Evolutionary conservation across 805 yeast genomes (phyloP).

Genomic region (Lachancea meyersii): DNA sequence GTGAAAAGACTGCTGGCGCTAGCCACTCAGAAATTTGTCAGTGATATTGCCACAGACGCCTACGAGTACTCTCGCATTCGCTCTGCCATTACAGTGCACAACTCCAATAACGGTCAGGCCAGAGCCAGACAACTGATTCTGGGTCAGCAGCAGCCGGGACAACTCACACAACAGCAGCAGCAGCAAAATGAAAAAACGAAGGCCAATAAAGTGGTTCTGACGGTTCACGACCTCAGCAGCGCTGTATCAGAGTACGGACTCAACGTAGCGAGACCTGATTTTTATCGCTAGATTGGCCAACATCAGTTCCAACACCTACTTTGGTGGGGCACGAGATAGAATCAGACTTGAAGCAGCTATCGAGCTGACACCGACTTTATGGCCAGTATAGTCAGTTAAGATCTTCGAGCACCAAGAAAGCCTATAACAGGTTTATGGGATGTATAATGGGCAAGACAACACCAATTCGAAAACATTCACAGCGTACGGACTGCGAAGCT

Average conservation of each 20-base stretch:
- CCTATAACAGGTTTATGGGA: too few species aligned
- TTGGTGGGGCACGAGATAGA: too few species aligned
- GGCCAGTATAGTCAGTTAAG: too few species aligned
- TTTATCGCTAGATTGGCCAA: slow-evolving; percentile 61
- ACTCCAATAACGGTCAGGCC: slow-evolving; percentile 78
- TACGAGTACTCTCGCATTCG: slow-evolving; percentile 92
- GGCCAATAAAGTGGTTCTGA: slow-evolving; percentile 73
- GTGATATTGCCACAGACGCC: slow-evolving; percentile 94
- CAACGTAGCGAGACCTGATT: slow-evolving; percentile 86
- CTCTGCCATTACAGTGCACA: slow-evolving; percentile 79
- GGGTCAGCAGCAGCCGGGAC: slow-evolving; percentile 49
- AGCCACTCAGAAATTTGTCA: slow-evolving; percentile 92
- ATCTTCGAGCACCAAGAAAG: too few species aligned
- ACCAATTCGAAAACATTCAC: too few species aligned
- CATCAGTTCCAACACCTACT: too few species aligned
- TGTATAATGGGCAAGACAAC: too few species aligned
- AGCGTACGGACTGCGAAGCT: too few species aligned
- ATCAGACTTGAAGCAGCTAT: too few species aligned
- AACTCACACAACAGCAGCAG: slow-evolving; percentile 35
- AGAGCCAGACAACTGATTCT: slow-evolving; percentile 73
- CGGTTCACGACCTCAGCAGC: slow-evolving; percentile 88
- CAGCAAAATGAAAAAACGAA: slow-evolving; percentile 38
- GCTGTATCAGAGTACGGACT: slow-evolving; percentile 91
- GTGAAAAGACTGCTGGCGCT: slow-evolving; percentile 80
- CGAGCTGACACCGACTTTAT: not conserved